Conservation (phyloP, 2,329 filamentous ascomycete species). For the Magnaporthiopsis poae region DNA sequence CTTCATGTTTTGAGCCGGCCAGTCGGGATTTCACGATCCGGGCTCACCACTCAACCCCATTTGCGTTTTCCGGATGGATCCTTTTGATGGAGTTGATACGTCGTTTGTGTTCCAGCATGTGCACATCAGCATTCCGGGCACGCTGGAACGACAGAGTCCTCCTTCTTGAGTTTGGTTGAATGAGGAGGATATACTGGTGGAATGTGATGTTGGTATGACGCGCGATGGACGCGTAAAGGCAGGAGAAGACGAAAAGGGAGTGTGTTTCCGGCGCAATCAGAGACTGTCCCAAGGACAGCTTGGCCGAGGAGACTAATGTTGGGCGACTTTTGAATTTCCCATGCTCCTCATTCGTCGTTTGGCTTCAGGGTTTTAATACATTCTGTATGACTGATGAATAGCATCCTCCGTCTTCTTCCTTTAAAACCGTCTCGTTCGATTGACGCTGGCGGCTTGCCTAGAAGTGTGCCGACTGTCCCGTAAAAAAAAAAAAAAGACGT, state of each 20-base stretch:
- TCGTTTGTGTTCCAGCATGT: background rate
- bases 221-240: too few relatives aligned
- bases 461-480: background rate
- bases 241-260: background rate
- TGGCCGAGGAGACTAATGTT: background rate
- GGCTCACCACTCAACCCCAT: too few relatives aligned
- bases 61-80: background rate
- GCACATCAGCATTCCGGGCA: background rate
- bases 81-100: background rate
- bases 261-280: background rate
- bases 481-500: background rate
- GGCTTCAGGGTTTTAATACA: background rate
- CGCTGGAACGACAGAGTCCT: background rate
- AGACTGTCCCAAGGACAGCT: background rate
- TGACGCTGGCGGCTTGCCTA: background rate
- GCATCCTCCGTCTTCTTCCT: background rate
- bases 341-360: background rate
- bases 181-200: background rate
- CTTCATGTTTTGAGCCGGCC: background rate
- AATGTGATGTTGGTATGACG: background rate
- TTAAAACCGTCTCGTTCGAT: background rate
- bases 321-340: background rate
- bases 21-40: background rate
- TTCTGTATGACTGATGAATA: constrained; percentile 2
- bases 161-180: background rate